A percentile compares a stretch with the other conserved stretches of the same genome.
phyloP scores from a whole-genome alignment of 495 filamentous ascomycete genomes.

The Daldinia decipiens region DNA sequence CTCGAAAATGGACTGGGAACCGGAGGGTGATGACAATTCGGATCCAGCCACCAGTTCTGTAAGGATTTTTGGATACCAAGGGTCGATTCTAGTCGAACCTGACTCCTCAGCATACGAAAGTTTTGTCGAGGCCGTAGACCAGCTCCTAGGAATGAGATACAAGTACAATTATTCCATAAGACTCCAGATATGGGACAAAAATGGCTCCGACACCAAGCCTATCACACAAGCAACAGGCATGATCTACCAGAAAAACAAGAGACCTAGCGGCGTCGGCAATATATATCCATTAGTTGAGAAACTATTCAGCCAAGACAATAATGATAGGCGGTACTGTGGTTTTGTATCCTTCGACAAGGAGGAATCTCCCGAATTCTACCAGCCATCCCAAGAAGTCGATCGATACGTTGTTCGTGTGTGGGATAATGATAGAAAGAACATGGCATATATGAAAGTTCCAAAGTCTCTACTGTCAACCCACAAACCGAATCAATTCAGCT shows the following conservation, averaged over 20 bases:
- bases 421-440: conserved; percentile 6
- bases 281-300: conserved; percentile 18
- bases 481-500: conserved; percentile 33
- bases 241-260: background rate
- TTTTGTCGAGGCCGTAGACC: conserved; percentile 22
- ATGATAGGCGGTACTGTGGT: background rate
- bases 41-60: background rate
- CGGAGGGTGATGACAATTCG: background rate
- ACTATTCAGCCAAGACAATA: conserved; percentile 4
- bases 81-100: background rate
- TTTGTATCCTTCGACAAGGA: conserved; percentile 39
- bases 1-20: background rate
- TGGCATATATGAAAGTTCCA: conserved; percentile 44
- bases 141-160: conserved; percentile 15
- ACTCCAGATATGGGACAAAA: conserved; percentile 37
- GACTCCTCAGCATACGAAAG: background rate
- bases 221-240: conserved; percentile 15
- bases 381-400: conserved; percentile 23
- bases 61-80: conserved; percentile 32
- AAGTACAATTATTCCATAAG: conserved; percentile 27
- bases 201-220: background rate
- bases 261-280: background rate
- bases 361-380: conserved; percentile 9
- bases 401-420: conserved; percentile 30
- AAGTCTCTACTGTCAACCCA: background rate